A percentile compares a stretch with the other conserved stretches of the same genome.
Conservation (phyloP, 2,329 filamentous ascomycete genomes). For the Botrytis hyacinthi region DNA sequence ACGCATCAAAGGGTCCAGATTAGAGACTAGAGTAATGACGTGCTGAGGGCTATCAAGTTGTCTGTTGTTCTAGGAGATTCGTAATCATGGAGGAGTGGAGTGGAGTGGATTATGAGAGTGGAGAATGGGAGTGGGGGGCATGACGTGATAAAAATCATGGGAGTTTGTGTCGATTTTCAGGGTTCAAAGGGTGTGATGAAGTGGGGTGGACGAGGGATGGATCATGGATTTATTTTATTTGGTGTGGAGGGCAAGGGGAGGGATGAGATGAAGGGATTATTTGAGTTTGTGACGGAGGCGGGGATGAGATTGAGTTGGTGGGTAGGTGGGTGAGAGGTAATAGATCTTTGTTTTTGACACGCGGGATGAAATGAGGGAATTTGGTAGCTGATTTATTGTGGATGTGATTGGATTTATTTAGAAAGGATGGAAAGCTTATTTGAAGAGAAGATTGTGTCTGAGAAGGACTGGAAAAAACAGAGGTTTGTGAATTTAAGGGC, state of each 20-base stretch:
- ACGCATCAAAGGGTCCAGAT: neutral
- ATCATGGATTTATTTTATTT: neutral
- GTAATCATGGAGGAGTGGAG: neutral
- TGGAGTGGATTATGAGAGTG: neutral
- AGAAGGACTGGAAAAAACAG: neutral
- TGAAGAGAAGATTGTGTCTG: neutral
- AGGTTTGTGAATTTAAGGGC: neutral
- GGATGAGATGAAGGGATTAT: neutral
- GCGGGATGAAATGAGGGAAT: neutral
- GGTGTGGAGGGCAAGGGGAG: neutral
- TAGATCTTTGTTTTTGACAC: neutral
- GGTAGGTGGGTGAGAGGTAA: neutral
- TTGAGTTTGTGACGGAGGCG: neutral
- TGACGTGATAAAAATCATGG: neutral
- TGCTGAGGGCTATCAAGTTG: neutral
- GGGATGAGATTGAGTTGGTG: neutral
- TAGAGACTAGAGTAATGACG: neutral
- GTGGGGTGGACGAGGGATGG: neutral
- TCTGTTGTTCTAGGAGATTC: too few relatives aligned
- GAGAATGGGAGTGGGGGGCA: neutral
- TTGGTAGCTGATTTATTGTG: neutral
- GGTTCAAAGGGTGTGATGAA: neutral
- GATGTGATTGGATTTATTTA: neutral
- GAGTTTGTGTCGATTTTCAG: neutral
- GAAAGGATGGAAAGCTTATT: neutral